Evolutionary conservation across 2,329 filamentous ascomycete genomes (phyloP), one percentile per base, ranked within the genome.

Genomic region (Monilinia vaccinii-corymbosi): DNA sequence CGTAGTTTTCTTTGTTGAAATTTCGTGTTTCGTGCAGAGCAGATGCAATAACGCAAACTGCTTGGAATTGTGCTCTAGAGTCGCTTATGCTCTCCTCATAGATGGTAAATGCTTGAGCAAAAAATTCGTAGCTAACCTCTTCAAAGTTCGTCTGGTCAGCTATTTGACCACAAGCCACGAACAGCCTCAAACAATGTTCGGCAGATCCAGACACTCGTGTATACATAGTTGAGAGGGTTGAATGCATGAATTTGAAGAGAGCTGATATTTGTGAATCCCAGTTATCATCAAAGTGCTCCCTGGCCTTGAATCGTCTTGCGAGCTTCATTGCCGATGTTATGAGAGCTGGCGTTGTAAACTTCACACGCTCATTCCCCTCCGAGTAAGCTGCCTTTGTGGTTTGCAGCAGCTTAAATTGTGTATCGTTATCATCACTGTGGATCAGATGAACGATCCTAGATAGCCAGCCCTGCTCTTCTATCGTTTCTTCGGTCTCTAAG

Each of bases 391-490:
- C 95, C 63, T 88, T 85, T 2, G 88, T 86, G 72, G 89, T 85
- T 78, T 97, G 93, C 34, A 99, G 81, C 49, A 99, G 84, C 76
- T 91, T 91, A 76, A 96, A 94, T 72, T 99, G 94, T 0, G 88
- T 95, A 68, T 96, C 91, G 70, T 97, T 97, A 71, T 95, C 84
- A 40, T 89, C 80, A 48, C 85, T 88, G 60, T 90, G 81, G 56
- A 99, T 83, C 60, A 97, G 78, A 75, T 99, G 94, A 21, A 97
- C 85, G 70, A 99, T 87, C 67, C 94, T 83, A 40, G 94, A 94
- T 58, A 99, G 80, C 91, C 91, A 97, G 56, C 94, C 94, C 78
- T 99, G 94, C 75, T 99, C 94, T 74, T 99, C 93, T 70, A 97
- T 85, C 0, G 93, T 97, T 76, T 99, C 95, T 63, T 99, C 94